Conservation (phyloP, 495 filamentous ascomycete genomes). For the Entonaema liquescens region DNA sequence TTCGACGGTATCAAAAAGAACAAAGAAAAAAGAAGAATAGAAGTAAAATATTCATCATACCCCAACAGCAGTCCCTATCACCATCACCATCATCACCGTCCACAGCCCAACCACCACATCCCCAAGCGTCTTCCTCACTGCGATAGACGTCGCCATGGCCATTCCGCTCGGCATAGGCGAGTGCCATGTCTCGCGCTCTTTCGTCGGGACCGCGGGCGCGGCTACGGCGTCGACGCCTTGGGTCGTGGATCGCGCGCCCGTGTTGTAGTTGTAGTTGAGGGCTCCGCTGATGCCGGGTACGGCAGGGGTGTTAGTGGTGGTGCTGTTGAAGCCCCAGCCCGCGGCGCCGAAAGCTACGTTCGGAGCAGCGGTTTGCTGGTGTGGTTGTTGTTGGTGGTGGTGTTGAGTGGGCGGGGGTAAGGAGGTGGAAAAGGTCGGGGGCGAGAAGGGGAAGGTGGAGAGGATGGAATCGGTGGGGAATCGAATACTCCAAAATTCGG, state of each 20-base stretch:
- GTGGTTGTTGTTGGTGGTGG: neutral
- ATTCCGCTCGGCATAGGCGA: constrained; percentile 3
- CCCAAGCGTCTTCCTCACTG: neutral
- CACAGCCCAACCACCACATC: neutral
- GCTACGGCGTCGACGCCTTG: neutral
- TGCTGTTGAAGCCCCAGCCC: constrained; percentile 24
- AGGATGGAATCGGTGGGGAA: neutral
- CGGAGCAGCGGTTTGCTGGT: neutral
- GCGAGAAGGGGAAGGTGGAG: constrained; percentile 2
- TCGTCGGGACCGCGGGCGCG: constrained; percentile 1
- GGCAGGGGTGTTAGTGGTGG: neutral
- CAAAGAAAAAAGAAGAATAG: neutral
- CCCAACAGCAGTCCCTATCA: constrained; percentile 6
- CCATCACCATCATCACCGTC: constrained; percentile 2
- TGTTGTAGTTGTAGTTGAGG: neutral
- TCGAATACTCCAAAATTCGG: neutral
- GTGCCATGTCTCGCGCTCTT: neutral
- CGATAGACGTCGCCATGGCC: constrained; percentile 10
- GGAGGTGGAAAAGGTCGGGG: constrained; percentile 3
- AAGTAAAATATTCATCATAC: constrained; percentile 1
- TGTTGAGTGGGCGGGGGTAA: neutral
- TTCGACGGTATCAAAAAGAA: neutral
- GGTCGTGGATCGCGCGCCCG: constrained; percentile 4
- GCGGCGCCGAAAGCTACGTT: neutral
- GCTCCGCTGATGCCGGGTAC: neutral